A percentile compares a stretch with the other conserved stretches of the same genome.
Evolutionary conservation across 495 filamentous ascomycete genomes (phyloP).

Genomic region (Neurospora sp.): DNA sequence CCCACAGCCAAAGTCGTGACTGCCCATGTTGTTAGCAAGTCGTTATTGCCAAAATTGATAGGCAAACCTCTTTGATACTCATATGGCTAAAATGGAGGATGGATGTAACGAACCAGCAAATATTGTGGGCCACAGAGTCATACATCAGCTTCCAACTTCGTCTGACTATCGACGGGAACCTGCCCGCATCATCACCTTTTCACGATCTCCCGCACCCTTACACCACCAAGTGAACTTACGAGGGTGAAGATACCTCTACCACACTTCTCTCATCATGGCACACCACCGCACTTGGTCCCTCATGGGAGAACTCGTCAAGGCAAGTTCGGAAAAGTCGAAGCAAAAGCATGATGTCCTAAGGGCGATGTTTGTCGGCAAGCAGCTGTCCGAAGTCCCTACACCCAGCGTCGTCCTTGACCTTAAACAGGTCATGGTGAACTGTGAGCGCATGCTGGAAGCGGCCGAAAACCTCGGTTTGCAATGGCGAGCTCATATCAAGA

Average conservation of each 20-base stretch:
- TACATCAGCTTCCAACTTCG: neutral
- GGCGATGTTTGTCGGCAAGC: slow-evolving; percentile 49
- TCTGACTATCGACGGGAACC: neutral
- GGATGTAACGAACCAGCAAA: neutral
- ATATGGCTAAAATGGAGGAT: neutral
- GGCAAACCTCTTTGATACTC: neutral
- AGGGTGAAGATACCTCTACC: neutral
- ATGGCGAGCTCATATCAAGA: slow-evolving; percentile 79
- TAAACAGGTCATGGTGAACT: slow-evolving; percentile 58
- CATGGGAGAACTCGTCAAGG: neutral
- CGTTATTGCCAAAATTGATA: neutral
- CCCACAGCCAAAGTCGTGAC: neutral
- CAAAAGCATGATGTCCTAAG: slow-evolving; percentile 28
- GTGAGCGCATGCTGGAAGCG: slow-evolving; percentile 61
- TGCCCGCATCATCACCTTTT: neutral
- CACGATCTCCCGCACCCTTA: neutral
- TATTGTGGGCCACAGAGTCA: neutral
- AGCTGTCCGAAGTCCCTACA: slow-evolving; percentile 48
- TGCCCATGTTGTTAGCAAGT: neutral
- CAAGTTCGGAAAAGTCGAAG: neutral
- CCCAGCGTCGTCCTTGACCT: slow-evolving; percentile 63
- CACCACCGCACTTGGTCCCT: too few species aligned
- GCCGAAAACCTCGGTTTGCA: slow-evolving; percentile 46
- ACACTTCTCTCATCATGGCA: neutral
- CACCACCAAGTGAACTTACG: neutral